Conservation (phyloP, 2,329 filamentous ascomycete species). For the Apiospora marii region DNA sequence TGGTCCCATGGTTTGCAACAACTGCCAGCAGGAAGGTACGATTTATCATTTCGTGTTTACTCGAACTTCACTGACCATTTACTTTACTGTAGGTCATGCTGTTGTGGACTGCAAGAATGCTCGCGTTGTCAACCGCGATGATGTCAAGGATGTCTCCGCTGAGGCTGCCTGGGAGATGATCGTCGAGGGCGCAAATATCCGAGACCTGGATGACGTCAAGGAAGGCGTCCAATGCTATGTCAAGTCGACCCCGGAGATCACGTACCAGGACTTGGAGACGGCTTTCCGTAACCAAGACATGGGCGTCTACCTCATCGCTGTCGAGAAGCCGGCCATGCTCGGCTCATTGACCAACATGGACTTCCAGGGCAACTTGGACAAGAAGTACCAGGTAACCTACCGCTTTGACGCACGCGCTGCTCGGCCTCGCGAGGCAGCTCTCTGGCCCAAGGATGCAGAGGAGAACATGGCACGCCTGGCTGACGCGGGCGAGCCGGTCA, state of each 20-base stretch:
- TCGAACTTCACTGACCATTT: not conserved
- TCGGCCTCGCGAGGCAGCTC: conserved; percentile 64
- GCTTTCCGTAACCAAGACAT: conserved; percentile 63
- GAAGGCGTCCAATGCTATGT: conserved; percentile 66
- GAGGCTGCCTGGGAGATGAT: conserved; percentile 68
- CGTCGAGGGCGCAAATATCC: conserved; percentile 56
- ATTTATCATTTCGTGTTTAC: not conserved
- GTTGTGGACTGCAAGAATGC: conserved; percentile 64
- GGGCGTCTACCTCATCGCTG: conserved; percentile 67
- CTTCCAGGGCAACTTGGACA: conserved; percentile 71
- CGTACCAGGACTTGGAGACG: conserved; percentile 67
- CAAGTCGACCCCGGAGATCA: conserved; percentile 65
- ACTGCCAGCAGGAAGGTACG: conserved; percentile 68
- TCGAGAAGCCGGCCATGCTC: conserved; percentile 62
- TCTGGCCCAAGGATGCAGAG: conserved; percentile 65
- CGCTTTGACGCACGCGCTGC: conserved; percentile 65
- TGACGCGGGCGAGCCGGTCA: conserved; percentile 70
- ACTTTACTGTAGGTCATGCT: conserved; percentile 57
- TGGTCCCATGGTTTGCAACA: conserved; percentile 63
- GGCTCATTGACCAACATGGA: conserved; percentile 74
- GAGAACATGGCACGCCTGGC: conserved; percentile 71
- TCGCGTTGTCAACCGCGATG: conserved; percentile 63
- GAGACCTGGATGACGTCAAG: conserved; percentile 70
- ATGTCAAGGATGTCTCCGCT: conserved; percentile 55
- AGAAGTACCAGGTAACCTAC: conserved; percentile 70